Base-by-base conservation (phyloP, 2,329 filamentous ascomycete genomes). In the Tolypocladium ovalisporum region DNA sequence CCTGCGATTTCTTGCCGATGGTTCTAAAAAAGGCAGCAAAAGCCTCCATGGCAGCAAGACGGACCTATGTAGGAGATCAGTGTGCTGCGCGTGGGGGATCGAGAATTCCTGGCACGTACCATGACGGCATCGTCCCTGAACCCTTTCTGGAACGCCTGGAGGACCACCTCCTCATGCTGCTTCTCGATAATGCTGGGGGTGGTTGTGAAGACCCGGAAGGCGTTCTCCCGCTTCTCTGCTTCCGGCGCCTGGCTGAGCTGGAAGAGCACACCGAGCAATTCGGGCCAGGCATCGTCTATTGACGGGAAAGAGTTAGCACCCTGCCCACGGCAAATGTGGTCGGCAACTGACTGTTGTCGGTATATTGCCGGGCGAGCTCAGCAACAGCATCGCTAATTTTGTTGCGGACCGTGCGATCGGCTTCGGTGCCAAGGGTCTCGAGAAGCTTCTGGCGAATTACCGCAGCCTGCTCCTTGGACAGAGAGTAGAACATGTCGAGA, bases 311-410 rank as follows among this genome's bases (percentile, higher is more conserved):
- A 56, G 53, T 68, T 64, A 70, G 62, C 54, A 57, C 62, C 60
- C 17, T 0, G 54, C 19, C 27, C 15, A 42, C 9, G 9, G 37
- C 24, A 40, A 55, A 7, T n/a, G 39, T 22, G 35, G 27, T 29
- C 34, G 47, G 52, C 13, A 56, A 76, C 86, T 71, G 80, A 96
- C 90, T 87, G 67, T 88, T 90, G 66, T 97, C 94, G 51, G 89
- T 88, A 74, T 97, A 97, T 76, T 99, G 91, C 67, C 94, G 85
- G 51, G 93, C 94, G 60, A 99, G 81, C 74, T 99, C 94, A 29
- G 94, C 94, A 61, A 97, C 89, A n/a, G 93, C 91, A 74, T 99
- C 94, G 65, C 92, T 94, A 69, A 97, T 89, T 75, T 99, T 99
- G 76, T 96, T 94, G 66, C 94, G 83, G 52, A 96, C 89, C 42